Percentiles rank a stretch among this genome's conserved stretches.
These are phyloP conservation scores for Suillus weaverae DNA, from an alignment of 768 basidiomycete genomes.

Conservation along the genomic window DNA sequence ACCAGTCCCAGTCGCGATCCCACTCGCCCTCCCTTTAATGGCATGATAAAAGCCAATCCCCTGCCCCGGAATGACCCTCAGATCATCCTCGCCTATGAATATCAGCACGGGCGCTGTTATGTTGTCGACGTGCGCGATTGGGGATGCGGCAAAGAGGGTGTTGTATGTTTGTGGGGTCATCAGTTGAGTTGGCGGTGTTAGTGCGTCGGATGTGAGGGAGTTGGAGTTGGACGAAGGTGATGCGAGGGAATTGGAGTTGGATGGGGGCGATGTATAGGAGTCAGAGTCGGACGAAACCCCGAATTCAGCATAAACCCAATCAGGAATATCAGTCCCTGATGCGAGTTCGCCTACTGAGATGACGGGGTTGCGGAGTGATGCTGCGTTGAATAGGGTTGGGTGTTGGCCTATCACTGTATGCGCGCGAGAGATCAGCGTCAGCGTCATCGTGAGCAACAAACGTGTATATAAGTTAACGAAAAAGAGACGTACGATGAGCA, in stretches of 20 bases:
- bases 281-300: slow-evolving; percentile 27
- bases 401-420: slow-evolving; percentile 58
- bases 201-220: background rate
- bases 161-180: slow-evolving; percentile 47
- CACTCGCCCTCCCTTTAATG: background rate
- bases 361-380: slow-evolving; percentile 68
- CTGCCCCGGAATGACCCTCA: background rate
- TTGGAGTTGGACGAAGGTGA: background rate
- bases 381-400: slow-evolving; percentile 63
- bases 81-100: background rate
- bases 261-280: background rate
- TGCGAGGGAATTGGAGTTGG: background rate
- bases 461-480: background rate
- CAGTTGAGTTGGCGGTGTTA: slow-evolving; percentile 15
- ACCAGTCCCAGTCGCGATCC: no score
- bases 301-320: slow-evolving; percentile 56
- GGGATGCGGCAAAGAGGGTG: slow-evolving; percentile 50
- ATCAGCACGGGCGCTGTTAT: slow-evolving; percentile 58
- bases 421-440: background rate
- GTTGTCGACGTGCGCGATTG: slow-evolving; percentile 51
- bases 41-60: background rate
- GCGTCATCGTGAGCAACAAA: no score
- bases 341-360: slow-evolving; percentile 55
- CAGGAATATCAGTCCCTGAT: slow-evolving; percentile 61
- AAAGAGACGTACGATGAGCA: slow-evolving; percentile 40